Evolutionary conservation across 2,329 filamentous ascomycete genomes (phyloP), one percentile per base, ranked within the genome.

Genomic region (Herpotrichia juniperi): DNA sequence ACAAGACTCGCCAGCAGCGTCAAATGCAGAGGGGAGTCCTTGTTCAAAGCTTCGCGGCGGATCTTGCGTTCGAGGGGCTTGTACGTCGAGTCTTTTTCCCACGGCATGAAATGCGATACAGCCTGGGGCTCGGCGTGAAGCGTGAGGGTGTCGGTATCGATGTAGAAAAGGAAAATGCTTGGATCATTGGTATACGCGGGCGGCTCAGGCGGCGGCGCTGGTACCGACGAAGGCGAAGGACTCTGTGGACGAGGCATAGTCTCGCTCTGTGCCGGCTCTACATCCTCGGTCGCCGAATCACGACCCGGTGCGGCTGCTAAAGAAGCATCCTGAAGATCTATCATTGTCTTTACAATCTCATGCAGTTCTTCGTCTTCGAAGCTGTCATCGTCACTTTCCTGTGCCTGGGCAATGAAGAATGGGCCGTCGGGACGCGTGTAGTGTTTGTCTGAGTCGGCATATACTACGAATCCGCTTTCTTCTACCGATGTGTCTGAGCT

Each of bases 1-100:
- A 88, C 85, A 7, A 93, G 77, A 24, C 77, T 76, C 16, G 75
- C 74, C 3, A 85, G 72, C 65, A 74, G 42, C 51, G 61, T 28
- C 58, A 72, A 46, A 44, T 66, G 53, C 50, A 74, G 50, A 0
- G 54, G 45, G 3, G 62, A 65, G 7, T 50, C 46, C 1, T 58
- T 50, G 4, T 61, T 48, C 51, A 59, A 57, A 16, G 59, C 59
- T 7, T 51, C 46, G n/a, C 54, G 60, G 19, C 66, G 66, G 22
- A 67, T 49, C 5, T 58, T 48, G 42, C 50, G 58, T 32, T 54
- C 49, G 6, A 67, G 32, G 7, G 55, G 52, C 42, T 55, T 57
- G 9, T 52, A 21, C 21, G 57, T 49, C 12, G 34, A 53, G 28
- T 59, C 62, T 3, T 53, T 35, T 14, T 63, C 44, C 40, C 58